These are phyloP conservation scores for Penicillium crustosum DNA, from an alignment of 2,329 filamentous ascomycete genomes.

Conservation along the genomic window DNA sequence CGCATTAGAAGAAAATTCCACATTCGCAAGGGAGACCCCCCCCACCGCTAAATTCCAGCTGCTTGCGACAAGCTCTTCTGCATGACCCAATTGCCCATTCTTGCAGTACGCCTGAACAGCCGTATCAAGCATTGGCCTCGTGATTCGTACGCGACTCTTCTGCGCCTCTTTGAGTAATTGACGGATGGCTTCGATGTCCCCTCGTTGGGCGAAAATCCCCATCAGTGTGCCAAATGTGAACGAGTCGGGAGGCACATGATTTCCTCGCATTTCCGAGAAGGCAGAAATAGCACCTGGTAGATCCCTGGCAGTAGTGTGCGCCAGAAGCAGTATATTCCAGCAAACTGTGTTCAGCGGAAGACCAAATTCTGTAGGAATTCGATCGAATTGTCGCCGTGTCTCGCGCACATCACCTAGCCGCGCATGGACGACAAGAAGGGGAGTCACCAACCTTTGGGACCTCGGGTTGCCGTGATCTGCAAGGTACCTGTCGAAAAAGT, in stretches of 20 bases:
- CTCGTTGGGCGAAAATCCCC: constrained; percentile 66
- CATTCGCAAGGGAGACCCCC: constrained; percentile 59
- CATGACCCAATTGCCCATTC: constrained; percentile 55
- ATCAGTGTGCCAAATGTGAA: constrained; percentile 73
- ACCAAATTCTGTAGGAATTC: constrained; percentile 58
- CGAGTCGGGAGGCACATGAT: constrained; percentile 55
- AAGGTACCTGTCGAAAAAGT: constrained; percentile 47
- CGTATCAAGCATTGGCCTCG: constrained; percentile 60
- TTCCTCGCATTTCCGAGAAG: constrained; percentile 61
- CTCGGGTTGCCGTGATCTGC: constrained; percentile 38
- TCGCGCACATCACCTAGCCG: constrained; percentile 63
- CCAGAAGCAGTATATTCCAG: constrained; percentile 77
- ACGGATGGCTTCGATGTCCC: constrained; percentile 70
- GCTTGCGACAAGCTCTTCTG: constrained; percentile 60
- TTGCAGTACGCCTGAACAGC: constrained; percentile 68
- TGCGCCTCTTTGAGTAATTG: constrained; percentile 65
- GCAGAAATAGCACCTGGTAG: constrained; percentile 63
- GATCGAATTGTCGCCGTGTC: constrained; percentile 61
- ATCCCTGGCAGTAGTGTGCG: constrained; percentile 65
- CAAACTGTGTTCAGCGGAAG: constrained; percentile 58
- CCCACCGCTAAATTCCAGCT: constrained; percentile 53
- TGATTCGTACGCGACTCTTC: constrained; percentile 51
- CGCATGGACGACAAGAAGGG: constrained; percentile 70
- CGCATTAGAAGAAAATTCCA: constrained; percentile 78
- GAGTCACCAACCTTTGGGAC: constrained; percentile 41